A percentile compares a stretch with the other conserved stretches of the same genome.
These are phyloP conservation scores for Myxozyma kluyveri DNA, from an alignment of 805 yeast species.

Conservation along the genomic window DNA sequence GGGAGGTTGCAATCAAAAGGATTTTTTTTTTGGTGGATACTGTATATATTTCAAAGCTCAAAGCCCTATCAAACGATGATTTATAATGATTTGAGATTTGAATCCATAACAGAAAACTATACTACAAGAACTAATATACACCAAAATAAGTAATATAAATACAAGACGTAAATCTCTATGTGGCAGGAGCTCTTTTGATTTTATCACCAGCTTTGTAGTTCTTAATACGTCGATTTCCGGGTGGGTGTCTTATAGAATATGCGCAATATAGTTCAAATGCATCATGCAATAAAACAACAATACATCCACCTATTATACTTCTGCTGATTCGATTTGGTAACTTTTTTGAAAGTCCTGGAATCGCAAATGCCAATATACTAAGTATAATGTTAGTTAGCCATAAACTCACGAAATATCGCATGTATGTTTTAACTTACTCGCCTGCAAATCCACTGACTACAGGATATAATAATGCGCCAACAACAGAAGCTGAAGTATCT, in stretches of 20 bases:
- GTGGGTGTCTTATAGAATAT: conserved; percentile 7
- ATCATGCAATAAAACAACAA: conserved; percentile 20
- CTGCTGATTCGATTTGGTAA: conserved; percentile 12
- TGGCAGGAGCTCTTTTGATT: too few species aligned
- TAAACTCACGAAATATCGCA: neutral
- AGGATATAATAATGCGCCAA: conserved; percentile 21
- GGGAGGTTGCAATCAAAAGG: too few species aligned
- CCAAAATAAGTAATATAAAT: too few species aligned
- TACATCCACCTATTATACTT: conserved; percentile 17
- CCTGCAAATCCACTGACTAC: conserved; percentile 17
- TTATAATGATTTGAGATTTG: too few species aligned
- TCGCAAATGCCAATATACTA: conserved; percentile 7
- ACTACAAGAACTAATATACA: too few species aligned
- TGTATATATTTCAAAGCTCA: too few species aligned
- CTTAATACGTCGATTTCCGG: conserved; percentile 6
- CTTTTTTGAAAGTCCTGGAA: conserved; percentile 7
- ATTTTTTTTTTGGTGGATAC: too few species aligned
- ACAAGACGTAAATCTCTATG: too few species aligned
- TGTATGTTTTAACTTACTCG: conserved; percentile 10
- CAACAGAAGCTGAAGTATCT: neutral
- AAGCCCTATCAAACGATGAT: too few species aligned
- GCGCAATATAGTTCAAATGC: conserved; percentile 24
- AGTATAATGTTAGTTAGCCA: neutral
- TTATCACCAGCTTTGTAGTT: conserved; percentile 8
- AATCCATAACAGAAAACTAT: too few species aligned